Conservation (phyloP, 2,329 filamentous ascomycete species). For the Penicillium sclerotigenum region DNA sequence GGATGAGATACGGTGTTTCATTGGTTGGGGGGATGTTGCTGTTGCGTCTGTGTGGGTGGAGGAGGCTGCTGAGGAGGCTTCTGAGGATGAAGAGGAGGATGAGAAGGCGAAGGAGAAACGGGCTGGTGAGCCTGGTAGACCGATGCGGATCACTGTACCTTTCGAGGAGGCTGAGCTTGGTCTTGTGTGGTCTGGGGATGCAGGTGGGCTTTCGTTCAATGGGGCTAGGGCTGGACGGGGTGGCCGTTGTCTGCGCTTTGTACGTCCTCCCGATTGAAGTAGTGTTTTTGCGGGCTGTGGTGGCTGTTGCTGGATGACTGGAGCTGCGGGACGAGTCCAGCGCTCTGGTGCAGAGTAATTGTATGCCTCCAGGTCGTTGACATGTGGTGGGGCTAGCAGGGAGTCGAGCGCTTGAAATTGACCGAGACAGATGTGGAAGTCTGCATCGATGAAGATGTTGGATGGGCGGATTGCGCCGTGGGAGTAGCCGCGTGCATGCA, state of each 20-base stretch:
- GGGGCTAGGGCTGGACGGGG: conserved; percentile 20
- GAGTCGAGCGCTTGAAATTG: conserved; percentile 56
- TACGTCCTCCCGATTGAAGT: conserved; percentile 44
- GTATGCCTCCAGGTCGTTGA: conserved; percentile 56
- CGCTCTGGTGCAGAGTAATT: conserved; percentile 59
- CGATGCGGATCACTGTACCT: conserved; percentile 36
- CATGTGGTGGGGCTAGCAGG: conserved; percentile 52
- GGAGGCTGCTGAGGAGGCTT: conserved; percentile 10
- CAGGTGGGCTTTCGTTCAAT: conserved; percentile 24
- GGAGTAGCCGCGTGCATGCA: conserved; percentile 54
- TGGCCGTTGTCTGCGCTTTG: conserved; percentile 31
- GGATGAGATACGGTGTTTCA: conserved; percentile 14
- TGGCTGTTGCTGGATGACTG: conserved; percentile 30
- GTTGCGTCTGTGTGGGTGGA: background rate
- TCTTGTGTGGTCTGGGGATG: conserved; percentile 22
- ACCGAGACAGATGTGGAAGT: conserved; percentile 56
- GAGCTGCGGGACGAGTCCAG: conserved; percentile 40
- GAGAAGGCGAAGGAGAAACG: conserved; percentile 34
- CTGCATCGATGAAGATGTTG: conserved; percentile 57
- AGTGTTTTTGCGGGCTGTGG: conserved; percentile 26
- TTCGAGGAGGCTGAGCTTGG: conserved; percentile 35
- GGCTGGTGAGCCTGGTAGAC: conserved; percentile 28
- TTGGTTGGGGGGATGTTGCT: background rate
- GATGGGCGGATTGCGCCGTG: conserved; percentile 59
- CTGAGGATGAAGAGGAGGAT: conserved; percentile 34